Base-by-base conservation (phyloP, 306 rosid genomes). In the Corylus americana region DNA sequence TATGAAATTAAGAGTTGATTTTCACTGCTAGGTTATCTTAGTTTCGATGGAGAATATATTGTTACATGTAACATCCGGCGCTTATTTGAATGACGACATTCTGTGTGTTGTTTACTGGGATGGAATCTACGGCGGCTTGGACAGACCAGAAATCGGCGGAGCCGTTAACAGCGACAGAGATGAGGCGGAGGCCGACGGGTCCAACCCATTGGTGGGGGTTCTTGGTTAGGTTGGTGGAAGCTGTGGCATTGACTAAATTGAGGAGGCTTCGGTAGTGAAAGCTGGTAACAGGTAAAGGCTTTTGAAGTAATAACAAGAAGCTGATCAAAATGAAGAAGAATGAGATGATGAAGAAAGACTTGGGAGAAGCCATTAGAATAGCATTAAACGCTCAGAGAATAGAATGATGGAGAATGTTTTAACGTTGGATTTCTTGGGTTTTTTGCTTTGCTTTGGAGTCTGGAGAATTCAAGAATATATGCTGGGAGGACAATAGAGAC, bases 51-150 rank as follows among this genome's bases (percentile, higher is more conserved):
- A 22, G 25, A 22, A 39, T 39, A 4, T 35, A 35, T 39, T 39
- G 45, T 42, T 85, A 94, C 98, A 77, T 81, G 91, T 94, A 94
- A 85, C 68, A 85, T 72, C 97, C 98, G 4, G 97, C 88, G 27
- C 89, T 79, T 78, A 94, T 94, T 68, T 78, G 82, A 78, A 92
- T 92, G 74, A 90, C 42, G 27, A 89, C 82, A 22, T 85, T 89
- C 87, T 79, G 85, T 77, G 76, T 80, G 35, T 94, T 92, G 82
- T 88, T 89, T 55, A 70, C 89, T 0, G 92, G 87, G 12, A 92
- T 88, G 4, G 94, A 80, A 67, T 94, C 80, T 2, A 94, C 94
- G 35, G 97, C 97, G 0, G 87, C 87, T 83, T 94, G 98, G 50
- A 94, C 96, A 3, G 92, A 89, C 69, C 3, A 80, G 85, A 89